A percentile compares a stretch with the other conserved stretches of the same genome.
These are phyloP conservation scores for Schizothecium vesticola DNA, from an alignment of 495 filamentous ascomycete species.

Conservation along the genomic window DNA sequence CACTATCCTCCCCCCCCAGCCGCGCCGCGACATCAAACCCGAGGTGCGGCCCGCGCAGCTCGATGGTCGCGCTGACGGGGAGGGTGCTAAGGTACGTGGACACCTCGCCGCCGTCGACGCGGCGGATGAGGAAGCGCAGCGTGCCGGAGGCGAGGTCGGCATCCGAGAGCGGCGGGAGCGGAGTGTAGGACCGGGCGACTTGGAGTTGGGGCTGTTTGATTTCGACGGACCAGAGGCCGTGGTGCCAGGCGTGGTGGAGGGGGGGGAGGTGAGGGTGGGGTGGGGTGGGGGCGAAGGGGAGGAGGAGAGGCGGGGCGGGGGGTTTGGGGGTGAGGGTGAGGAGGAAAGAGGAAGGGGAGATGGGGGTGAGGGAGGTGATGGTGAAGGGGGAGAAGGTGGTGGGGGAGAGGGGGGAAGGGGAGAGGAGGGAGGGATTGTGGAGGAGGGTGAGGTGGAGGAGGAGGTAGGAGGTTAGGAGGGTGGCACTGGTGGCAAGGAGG, in stretches of 20 bases:
- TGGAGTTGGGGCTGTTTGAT: constrained; percentile 90
- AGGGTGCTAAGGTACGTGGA: constrained; percentile 66
- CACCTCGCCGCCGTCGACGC: constrained; percentile 41
- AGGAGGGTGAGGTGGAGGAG: neutral
- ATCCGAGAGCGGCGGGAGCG: constrained; percentile 59
- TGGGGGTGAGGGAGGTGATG: constrained; percentile 57
- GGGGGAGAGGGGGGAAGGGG: constrained; percentile 34
- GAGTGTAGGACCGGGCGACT: constrained; percentile 84
- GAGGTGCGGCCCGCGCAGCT: constrained; percentile 70
- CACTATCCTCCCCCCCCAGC: constrained; percentile 28
- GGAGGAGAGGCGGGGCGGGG: neutral
- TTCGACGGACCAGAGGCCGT: constrained; percentile 79
- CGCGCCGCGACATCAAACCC: constrained; percentile 59
- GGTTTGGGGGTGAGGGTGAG: constrained; percentile 55
- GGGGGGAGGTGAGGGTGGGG: neutral
- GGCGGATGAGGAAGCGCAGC: constrained; percentile 47
- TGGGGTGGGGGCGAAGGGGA: constrained; percentile 6
- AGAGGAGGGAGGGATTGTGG: neutral
- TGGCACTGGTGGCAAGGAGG: neutral
- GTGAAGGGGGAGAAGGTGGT: constrained; percentile 56
- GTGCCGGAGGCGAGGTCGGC: constrained; percentile 34
- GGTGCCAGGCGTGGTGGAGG: constrained; percentile 25
- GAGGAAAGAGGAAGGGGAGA: constrained; percentile 72
- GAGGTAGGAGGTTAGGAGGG: neutral
- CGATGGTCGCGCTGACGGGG: constrained; percentile 53